Conservation (phyloP, 192 early-diverging fungal species). For the Mortierella antarctica region DNA sequence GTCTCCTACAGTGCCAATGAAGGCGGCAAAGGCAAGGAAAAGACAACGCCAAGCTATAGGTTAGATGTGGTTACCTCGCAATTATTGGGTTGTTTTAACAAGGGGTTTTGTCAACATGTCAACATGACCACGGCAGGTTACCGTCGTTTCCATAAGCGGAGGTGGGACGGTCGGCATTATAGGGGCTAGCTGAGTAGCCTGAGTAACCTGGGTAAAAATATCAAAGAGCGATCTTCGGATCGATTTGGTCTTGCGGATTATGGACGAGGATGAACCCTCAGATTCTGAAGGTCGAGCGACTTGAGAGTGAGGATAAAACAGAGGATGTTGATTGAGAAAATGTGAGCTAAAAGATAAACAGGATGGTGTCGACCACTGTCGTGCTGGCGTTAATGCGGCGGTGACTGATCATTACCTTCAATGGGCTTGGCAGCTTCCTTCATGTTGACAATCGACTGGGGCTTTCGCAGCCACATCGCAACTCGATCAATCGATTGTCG, state of each 20-base stretch:
- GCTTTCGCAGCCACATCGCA: slow-evolving; percentile 36
- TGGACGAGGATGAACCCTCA: slow-evolving; percentile 9
- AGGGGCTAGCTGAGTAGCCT: not conserved
- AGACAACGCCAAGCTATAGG: no score
- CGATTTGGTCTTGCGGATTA: slow-evolving; percentile 30
- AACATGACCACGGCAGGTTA: no score
- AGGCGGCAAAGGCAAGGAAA: not conserved
- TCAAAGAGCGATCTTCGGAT: slow-evolving; percentile 42
- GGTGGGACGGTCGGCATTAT: no score
- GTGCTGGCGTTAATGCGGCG: not conserved
- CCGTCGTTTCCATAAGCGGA: no score
- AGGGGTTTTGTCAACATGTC: no score
- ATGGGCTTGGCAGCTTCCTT: slow-evolving; percentile 15
- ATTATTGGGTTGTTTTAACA: no score
- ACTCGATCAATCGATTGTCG: slow-evolving; percentile 38
- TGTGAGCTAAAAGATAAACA: not conserved
- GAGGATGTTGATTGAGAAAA: not conserved
- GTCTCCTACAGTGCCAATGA: not conserved
- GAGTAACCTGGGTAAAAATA: slow-evolving; percentile 21
- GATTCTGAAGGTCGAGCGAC: not conserved
- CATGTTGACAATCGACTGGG: slow-evolving; percentile 36
- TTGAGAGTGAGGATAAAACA: not conserved
- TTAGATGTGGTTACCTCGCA: no score
- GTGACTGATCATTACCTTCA: slow-evolving; percentile 10
- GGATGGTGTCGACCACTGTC: not conserved